phyloP scores from a whole-genome alignment of 345 rosid genomes.

The Ceriops tagal region DNA sequence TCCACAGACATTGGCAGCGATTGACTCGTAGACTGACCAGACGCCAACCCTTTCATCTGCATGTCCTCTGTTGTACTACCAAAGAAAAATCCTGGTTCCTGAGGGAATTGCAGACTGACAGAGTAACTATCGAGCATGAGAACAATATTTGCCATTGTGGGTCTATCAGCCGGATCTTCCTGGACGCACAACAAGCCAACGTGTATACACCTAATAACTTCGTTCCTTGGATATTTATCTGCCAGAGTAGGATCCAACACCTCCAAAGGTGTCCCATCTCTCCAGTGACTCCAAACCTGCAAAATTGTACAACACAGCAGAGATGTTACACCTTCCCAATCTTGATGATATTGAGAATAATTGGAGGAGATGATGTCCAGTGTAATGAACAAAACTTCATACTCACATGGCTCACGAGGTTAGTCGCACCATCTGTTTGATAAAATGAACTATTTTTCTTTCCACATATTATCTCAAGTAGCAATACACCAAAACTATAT shows the following conservation, averaged over 20 bases:
- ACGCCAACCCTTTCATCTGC: not conserved
- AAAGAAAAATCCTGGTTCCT: constrained; percentile 31
- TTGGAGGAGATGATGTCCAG: not conserved
- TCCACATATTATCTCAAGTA: constrained; percentile 38
- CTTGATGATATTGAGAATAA: not conserved
- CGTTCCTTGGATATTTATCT: constrained; percentile 26
- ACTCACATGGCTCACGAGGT: constrained; percentile 37
- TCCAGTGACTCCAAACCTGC: not conserved
- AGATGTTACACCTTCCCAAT: not conserved
- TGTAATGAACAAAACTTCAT: not conserved
- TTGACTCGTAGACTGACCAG: constrained; percentile 19
- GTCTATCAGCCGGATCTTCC: constrained; percentile 48
- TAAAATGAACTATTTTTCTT: constrained; percentile 28
- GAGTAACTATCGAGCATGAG: constrained; percentile 45
- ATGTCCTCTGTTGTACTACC: constrained; percentile 3
- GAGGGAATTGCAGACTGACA: constrained; percentile 36
- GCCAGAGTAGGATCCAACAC: constrained; percentile 42
- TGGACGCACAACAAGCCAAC: constrained; percentile 64
- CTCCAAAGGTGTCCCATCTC: constrained; percentile 25
- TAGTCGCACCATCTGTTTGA: constrained; percentile 19
- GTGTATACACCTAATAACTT: constrained; percentile 48
- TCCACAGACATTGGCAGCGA: constrained; percentile 29
- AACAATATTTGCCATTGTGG: constrained; percentile 43
- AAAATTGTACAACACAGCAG: not conserved
- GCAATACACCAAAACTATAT: constrained; percentile 6